Evolutionary conservation across 495 filamentous ascomycete genomes (phyloP).

Genomic region (Penicillium atrosanguineum): DNA sequence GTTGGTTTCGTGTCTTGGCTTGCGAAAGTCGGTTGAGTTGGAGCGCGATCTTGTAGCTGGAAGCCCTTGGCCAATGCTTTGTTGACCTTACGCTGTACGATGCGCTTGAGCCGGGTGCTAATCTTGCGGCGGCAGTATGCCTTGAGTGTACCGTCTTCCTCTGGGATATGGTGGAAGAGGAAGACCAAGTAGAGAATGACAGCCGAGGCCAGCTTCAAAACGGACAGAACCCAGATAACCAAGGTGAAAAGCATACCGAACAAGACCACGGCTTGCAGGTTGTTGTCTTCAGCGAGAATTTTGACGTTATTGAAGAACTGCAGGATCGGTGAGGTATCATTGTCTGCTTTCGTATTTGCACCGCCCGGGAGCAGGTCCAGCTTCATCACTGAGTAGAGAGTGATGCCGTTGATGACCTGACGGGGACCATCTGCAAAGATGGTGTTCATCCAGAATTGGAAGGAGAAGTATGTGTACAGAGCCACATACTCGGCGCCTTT

Average conservation of each 20-base stretch:
- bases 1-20: constrained; percentile 61
- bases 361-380: constrained; percentile 65
- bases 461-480: constrained; percentile 90
- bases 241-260: constrained; percentile 89
- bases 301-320: constrained; percentile 77
- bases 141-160: constrained; percentile 69
- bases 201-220: constrained; percentile 70
- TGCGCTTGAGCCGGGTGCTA: constrained; percentile 72
- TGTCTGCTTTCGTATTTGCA: constrained; percentile 47
- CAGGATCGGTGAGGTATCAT: constrained; percentile 46
- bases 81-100: constrained; percentile 78
- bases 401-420: constrained; percentile 83
- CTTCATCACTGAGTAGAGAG: constrained; percentile 74
- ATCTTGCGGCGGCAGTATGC: constrained; percentile 89
- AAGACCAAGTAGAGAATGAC: constrained; percentile 78
- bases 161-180: constrained; percentile 85
- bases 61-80: constrained; percentile 79
- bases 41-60: constrained; percentile 56
- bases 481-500: constrained; percentile 90
- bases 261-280: constrained; percentile 74
- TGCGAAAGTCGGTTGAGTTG: constrained; percentile 47
- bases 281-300: constrained; percentile 65
- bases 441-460: constrained; percentile 87
- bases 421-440: constrained; percentile 88
- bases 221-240: constrained; percentile 81